Conservation (phyloP, 2,329 filamentous ascomycete species). For the Sporothrix schenckii region DNA sequence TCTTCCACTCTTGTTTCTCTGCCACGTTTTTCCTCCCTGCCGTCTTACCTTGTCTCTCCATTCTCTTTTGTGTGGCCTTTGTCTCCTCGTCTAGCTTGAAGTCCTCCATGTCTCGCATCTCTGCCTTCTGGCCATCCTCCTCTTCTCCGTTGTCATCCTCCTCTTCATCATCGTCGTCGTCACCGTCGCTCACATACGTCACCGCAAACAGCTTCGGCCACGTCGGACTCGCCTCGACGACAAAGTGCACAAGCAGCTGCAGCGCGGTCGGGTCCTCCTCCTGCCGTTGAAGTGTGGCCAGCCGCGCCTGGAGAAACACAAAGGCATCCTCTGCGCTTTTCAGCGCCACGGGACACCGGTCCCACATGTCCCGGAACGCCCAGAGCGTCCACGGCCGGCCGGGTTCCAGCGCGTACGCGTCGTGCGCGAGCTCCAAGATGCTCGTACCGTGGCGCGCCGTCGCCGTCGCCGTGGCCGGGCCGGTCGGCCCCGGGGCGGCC, state of each 20-base stretch:
- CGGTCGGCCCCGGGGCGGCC: not conserved
- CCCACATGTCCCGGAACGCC: not conserved
- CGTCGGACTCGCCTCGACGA: not conserved
- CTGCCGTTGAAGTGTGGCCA: not conserved
- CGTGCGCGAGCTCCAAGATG: not conserved
- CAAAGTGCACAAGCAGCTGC: not conserved
- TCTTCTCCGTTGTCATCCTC: not conserved
- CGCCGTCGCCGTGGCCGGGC: not conserved
- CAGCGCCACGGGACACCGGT: not conserved
- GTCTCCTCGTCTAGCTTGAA: not conserved
- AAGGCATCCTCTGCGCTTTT: not conserved
- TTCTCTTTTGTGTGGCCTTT: not conserved
- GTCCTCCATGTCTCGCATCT: not conserved
- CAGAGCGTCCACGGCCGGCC: constrained; percentile 2
- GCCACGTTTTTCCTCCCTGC: too few species aligned
- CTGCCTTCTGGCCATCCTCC: not conserved
- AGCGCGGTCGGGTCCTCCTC: not conserved
- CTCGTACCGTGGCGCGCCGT: not conserved
- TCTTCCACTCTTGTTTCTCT: too few species aligned
- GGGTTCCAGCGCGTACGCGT: not conserved
- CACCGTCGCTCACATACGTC: not conserved
- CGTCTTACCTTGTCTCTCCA: not conserved
- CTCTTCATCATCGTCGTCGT: not conserved
- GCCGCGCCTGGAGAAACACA: not conserved
- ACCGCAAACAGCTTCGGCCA: constrained; percentile 23